Conservation (phyloP, 139 green algal genomes). For the Pleodorina starrii region DNA sequence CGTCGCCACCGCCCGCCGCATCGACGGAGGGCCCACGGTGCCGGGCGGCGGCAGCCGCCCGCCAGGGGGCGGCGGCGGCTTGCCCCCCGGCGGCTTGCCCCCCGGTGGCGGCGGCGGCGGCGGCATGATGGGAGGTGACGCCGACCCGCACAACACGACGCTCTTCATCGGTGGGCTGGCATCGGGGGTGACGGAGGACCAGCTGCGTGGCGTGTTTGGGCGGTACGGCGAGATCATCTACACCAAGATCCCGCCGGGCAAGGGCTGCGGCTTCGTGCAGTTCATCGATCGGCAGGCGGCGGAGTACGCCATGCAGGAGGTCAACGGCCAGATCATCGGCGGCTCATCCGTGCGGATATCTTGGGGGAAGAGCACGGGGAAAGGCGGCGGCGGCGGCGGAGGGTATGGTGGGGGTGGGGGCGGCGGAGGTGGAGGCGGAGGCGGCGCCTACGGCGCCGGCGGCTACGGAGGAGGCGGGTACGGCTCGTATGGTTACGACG, state of each 20-base stretch:
- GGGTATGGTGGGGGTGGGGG: not conserved
- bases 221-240: conserved; percentile 94
- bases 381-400: conserved; percentile 20
- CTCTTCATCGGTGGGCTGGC: conserved; percentile 89
- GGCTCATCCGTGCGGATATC: conserved; percentile 76
- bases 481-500: conserved; percentile 40
- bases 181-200: conserved; percentile 78
- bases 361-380: conserved; percentile 71
- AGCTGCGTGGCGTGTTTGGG: conserved; percentile 83
- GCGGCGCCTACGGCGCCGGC: not conserved
- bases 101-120: conserved; percentile 45
- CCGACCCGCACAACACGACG: conserved; percentile 91
- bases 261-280: conserved; percentile 98
- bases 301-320: conserved; percentile 81
- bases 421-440: not conserved
- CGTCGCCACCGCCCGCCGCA: conserved; percentile 74
- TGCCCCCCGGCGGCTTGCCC: too few species aligned
- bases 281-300: conserved; percentile 80
- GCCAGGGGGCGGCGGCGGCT: too few species aligned
- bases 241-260: conserved; percentile 93
- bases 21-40: conserved; percentile 5
- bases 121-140: conserved; percentile 68
- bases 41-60: conserved; percentile 24
- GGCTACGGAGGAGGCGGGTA: not conserved
- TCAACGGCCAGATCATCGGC: conserved; percentile 82